Base-by-base conservation (phyloP, 1,139 yeast species). In the Trichomonascaceae sp. region DNA sequence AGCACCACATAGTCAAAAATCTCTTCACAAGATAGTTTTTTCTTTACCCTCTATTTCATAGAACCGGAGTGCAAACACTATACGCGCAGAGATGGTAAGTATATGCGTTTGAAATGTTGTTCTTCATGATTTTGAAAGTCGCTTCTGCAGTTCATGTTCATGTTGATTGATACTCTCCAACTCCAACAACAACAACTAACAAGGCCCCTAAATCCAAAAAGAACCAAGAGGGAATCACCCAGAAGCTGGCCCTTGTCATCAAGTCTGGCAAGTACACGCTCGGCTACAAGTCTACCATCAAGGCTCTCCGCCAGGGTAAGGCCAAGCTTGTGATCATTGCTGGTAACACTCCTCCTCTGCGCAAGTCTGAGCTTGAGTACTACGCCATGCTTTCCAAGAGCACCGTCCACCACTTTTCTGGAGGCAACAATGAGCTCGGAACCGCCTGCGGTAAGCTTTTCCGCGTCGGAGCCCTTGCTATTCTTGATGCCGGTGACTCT, bases 301-400 rank as follows among this genome's bases (percentile, higher is more conserved):
- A 92, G 82, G 72, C 97, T 57, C 76, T 89, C 69, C 87, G 99
- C 76, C 84, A 82, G 67, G 96, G 95, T 65, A 89, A 87, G 79
- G 94, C 98, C 59, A 89, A 92, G 82, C 79, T 89, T 69, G 75
- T 89, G 64, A 79, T 89, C 74, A 77, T 89, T 62, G 95, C 99
- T 59, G 93, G 94, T 67, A 89, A 89, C 93, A 87, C 98, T 62
- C 98, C 98, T 72, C 94, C 89, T 62, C 82, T 89, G 69, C 87
- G 98, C 79, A 89, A 89, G 76, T 85, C 97, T 56, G 99, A 89
- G 77, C 79, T 89, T 69, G 98, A 92, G 78, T 89, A 89, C 80
- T 92, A 92, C 87, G 97, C 98, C 62, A 89, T 89, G 98, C 80
- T 89, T 69, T 82, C 98, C 65, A 89, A 87, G 84, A 84, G 96